These are phyloP conservation scores for Talaromyces ruber DNA, from an alignment of 495 filamentous ascomycete genomes.

Conservation along the genomic window DNA sequence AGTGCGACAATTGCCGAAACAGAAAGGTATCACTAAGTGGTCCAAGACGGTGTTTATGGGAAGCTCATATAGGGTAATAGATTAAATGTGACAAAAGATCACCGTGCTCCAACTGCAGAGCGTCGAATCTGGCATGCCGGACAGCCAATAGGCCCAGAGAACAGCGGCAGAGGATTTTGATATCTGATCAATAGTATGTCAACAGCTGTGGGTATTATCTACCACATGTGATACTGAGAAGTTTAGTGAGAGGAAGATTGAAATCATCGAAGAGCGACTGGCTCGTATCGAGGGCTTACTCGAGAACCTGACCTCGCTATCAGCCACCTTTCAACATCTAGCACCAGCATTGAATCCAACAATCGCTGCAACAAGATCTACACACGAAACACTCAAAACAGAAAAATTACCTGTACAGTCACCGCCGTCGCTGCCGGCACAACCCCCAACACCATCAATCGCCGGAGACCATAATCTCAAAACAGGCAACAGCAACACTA, in stretches of 20 bases:
- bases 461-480: not conserved
- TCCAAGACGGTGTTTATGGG: not conserved
- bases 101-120: conserved; percentile 41
- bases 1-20: conserved; percentile 7
- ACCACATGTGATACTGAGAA: not conserved
- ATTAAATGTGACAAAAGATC: conserved; percentile 36
- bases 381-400: conserved; percentile 9
- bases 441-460: conserved; percentile 11
- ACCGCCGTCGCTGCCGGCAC: conserved; percentile 24
- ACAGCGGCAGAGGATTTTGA: conserved; percentile 52
- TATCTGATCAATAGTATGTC: conserved; percentile 60
- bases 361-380: not conserved
- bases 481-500: not conserved
- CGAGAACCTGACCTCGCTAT: conserved; percentile 17
- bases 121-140: conserved; percentile 36
- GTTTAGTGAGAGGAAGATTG: conserved; percentile 60
- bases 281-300: conserved; percentile 48
- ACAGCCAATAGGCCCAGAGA: conserved; percentile 57
- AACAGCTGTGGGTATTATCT: not conserved
- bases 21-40: not conserved
- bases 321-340: conserved; percentile 4
- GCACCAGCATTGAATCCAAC: not conserved
- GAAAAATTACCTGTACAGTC: conserved; percentile 14
- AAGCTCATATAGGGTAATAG: conserved; percentile 12
- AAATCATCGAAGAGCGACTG: conserved; percentile 55